Evolutionary conservation across 768 basidiomycete genomes (phyloP), one percentile per base, ranked within the genome.

Genomic region (Hericium erinaceus): DNA sequence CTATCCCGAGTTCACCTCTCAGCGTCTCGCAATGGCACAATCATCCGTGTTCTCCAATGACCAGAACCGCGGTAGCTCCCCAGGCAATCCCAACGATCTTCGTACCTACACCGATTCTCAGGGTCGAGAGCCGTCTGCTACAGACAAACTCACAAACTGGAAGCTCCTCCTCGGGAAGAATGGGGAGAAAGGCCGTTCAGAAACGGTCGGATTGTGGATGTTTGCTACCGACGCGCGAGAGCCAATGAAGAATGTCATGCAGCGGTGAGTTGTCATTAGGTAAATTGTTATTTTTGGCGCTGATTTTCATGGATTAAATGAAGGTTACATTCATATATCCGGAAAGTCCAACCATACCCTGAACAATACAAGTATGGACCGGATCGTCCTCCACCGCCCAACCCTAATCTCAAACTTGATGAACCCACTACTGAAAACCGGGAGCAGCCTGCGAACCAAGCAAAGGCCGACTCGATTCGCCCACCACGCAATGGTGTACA

Each of bases 121-220:
- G 52, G 56, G 48, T n/a, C 54, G 57, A 24, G 37, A 20, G 12
- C 60, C 61, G 22, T 57, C 67, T 2, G 60, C 64, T 13, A 66
- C 64, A 33, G 84, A 80, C 58, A 68, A 72, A 9, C 65, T 80
- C 12, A 52, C 65, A 2, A 66, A 74, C 38, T 77, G 77, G 12
- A 69, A 75, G 56, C 70, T 77, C 39, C 26, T 60, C 18, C 79
- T 80, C 46, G 67, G 72, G 37, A 69, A 73, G 52, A 70, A 75
- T 7, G 73, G 73, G 48, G 76, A 80, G 61, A 85, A 85, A 65
- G 86, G 84, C 16, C 73, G 69, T 22, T 72, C 78, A 2, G 74
- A 74, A 48, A 85, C 81, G 1, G 78, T 89, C 58, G 87, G 87
- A 15, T 71, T 92, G 10, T 92, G 89, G 90, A 86, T 84, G 70